Evolutionary conservation across 495 filamentous ascomycete genomes (phyloP).

Genomic region (Penicillium egyptiacum): DNA sequence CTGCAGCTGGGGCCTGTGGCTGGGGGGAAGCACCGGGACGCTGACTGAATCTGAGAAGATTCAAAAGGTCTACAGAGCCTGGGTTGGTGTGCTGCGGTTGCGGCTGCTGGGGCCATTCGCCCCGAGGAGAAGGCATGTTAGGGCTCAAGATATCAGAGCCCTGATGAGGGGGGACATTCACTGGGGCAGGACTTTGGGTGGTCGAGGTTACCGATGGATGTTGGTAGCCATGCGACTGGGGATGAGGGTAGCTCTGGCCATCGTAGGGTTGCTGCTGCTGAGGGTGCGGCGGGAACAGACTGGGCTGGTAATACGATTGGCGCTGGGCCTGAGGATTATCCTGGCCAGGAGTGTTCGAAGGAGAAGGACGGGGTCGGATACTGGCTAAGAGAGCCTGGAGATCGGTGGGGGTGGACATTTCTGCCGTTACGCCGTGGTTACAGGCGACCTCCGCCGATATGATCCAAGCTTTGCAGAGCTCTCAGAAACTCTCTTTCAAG

Average conservation of each 20-base stretch:
- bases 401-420: slow-evolving; percentile 54
- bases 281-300: slow-evolving; percentile 37
- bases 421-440: slow-evolving; percentile 40
- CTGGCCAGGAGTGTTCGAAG: slow-evolving; percentile 36
- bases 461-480: slow-evolving; percentile 31
- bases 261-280: slow-evolving; percentile 40
- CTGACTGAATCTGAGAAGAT: slow-evolving; percentile 82
- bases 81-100: slow-evolving; percentile 41
- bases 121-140: slow-evolving; percentile 43
- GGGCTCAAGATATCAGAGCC: slow-evolving; percentile 53
- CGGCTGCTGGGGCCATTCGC: slow-evolving; percentile 32
- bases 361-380: slow-evolving; percentile 46
- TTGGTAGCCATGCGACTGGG: slow-evolving; percentile 41
- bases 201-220: slow-evolving; percentile 50
- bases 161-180: slow-evolving; percentile 46
- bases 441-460: slow-evolving; percentile 34
- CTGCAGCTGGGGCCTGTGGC: slow-evolving; percentile 32
- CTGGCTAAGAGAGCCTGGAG: slow-evolving; percentile 51
- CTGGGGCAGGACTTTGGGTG: slow-evolving; percentile 45
- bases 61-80: slow-evolving; percentile 71
- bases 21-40: slow-evolving; percentile 31
- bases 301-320: slow-evolving; percentile 33
- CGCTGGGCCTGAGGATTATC: slow-evolving; percentile 37
- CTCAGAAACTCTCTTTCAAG: slow-evolving; percentile 44
- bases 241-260: slow-evolving; percentile 39